Conservation (phyloP, 78 protist genomes). For the Cavenderia fasciculata region DNA sequence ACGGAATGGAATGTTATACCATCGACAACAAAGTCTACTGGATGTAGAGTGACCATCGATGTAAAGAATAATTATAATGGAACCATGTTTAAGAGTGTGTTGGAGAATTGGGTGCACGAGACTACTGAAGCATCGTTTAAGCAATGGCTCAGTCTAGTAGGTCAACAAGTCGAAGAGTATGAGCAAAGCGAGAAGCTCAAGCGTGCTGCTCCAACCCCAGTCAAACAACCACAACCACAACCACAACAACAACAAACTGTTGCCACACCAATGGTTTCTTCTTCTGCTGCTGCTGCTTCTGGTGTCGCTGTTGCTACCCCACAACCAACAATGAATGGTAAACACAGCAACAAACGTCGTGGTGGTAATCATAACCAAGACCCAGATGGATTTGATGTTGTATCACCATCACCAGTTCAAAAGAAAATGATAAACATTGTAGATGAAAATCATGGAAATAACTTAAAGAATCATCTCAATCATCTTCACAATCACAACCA, state of each 20-base stretch:
- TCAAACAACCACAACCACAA: constrained; percentile 14
- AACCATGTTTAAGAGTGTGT: constrained; percentile 32
- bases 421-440: constrained; percentile 2
- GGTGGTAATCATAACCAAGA: not conserved
- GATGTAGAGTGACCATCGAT: constrained; percentile 47
- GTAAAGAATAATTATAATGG: constrained; percentile 66
- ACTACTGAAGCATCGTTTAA: constrained; percentile 67
- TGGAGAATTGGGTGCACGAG: constrained; percentile 68
- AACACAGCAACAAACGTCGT: not conserved
- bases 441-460: constrained; percentile 41
- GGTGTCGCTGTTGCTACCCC: no score
- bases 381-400: not conserved
- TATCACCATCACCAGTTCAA: not conserved
- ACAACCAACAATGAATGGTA: not conserved
- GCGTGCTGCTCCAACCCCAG: constrained; percentile 45
- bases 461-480: not conserved
- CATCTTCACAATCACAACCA: not conserved
- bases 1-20: constrained; percentile 71
- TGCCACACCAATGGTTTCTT: not conserved
- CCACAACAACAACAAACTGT: not conserved
- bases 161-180: constrained; percentile 70
- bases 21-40: constrained; percentile 20
- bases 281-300: no score
- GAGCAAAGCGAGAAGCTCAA: constrained; percentile 53
- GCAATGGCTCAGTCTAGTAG: constrained; percentile 43